Base-by-base conservation (phyloP, 2,329 filamentous ascomycete species). In the Alternaria atra region DNA sequence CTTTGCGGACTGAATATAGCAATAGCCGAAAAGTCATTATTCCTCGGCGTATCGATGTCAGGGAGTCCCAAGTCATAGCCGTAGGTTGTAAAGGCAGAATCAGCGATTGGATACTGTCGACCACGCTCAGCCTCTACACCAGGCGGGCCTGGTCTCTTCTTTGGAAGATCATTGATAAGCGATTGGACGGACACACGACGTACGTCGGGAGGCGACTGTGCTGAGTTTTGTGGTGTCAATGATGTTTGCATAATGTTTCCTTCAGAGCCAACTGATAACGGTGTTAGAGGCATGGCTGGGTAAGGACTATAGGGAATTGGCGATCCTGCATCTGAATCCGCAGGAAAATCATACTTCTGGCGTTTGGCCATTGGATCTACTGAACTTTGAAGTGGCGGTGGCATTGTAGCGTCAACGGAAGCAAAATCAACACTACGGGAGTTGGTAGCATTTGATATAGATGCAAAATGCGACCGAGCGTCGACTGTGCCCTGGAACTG, bases 31-130 rank as follows among this genome's bases (percentile, higher is more conserved):
- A 81, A 79, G 67, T 94, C 91, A 70, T 93, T 87, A 68, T 94
- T 94, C 52, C 84, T 86, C 29, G 87, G 87, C 1, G 91, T 80
- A 69, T 94, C 91, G 20, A 87, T 79, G 77, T 94, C 91, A 9
- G 85, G 84, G 61, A 88, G 83, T 1, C 91, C 92, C 57, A 87
- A 83, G 71, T 94, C 92, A 61, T 91, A 85, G 6, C 92, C 91
- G 73, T 91, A 93, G 43, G 84, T 86, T 6, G 79, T 84, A 35
- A 79, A 70, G 3, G 63, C 58, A 20, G 65, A 65, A 55, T 78
- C 73, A 4, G 44, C 60, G 20, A 74, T 71, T 2, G 75, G 75
- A 63, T 77, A 78, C 47, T 72, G 72, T 25, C 68, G 64, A 44
- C 61, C 66, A n/a, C 17, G 85, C 81, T 15, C 85, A 82, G 3